These are phyloP conservation scores for Hydrangea macrophylla DNA, from an alignment of 148 eudicot genomes.

Conservation along the genomic window DNA sequence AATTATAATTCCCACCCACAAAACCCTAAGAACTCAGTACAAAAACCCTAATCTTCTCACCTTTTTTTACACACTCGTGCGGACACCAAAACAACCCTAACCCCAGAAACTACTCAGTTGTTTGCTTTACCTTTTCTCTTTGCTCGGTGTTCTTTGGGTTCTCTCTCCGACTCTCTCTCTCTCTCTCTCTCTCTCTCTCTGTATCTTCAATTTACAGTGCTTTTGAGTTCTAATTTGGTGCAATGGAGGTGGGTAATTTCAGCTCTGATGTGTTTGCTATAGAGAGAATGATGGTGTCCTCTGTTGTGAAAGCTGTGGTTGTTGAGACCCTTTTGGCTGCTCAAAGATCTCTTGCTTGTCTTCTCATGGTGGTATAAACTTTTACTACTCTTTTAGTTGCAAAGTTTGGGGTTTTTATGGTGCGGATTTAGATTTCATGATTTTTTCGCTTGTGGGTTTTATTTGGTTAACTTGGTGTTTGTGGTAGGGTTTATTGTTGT, in stretches of 20 bases:
- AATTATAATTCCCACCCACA: constrained; percentile 9
- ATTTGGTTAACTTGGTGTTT: constrained; percentile 13
- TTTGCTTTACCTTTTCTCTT: not conserved
- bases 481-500: not conserved
- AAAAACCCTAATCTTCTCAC: constrained; percentile 14
- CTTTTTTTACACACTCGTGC: not conserved
- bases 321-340: constrained; percentile 46
- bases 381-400: not conserved
- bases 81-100: constrained; percentile 24
- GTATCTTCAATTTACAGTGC: not conserved
- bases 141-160: not conserved
- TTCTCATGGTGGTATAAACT: constrained; percentile 46
- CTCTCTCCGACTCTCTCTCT: not conserved
- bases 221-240: constrained; percentile 12
- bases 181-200: not conserved
- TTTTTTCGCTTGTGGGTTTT: not conserved
- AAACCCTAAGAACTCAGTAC: constrained; percentile 11
- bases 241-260: constrained; percentile 46
- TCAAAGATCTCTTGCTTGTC: constrained; percentile 50
- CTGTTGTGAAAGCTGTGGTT: constrained; percentile 35
- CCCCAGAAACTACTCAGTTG: not conserved
- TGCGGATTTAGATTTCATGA: constrained; percentile 3
- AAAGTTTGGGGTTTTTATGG: constrained; percentile 19
- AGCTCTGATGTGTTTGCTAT: constrained; percentile 30
- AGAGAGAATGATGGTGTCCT: constrained; percentile 24